These are phyloP conservation scores for Acacia confusa DNA, from an alignment of 306 rosid genomes.

Conservation along the genomic window DNA sequence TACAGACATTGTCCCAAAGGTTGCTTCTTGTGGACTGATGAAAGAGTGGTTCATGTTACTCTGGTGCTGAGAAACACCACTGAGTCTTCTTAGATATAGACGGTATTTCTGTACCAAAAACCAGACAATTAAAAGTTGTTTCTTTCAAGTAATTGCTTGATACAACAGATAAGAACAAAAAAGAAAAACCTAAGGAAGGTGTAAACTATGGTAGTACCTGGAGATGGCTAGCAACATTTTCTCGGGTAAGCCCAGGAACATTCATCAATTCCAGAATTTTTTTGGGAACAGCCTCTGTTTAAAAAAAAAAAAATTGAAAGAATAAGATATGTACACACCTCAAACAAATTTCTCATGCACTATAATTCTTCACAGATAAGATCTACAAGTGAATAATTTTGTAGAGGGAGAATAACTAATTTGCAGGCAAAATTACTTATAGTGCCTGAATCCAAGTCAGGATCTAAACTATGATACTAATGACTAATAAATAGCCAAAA, in stretches of 20 bases:
- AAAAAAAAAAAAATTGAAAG: conserved; percentile 30
- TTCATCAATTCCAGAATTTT: conserved; percentile 96
- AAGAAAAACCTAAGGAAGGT: neutral
- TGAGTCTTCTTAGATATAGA: conserved; percentile 82
- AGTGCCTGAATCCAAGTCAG: neutral
- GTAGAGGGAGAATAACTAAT: neutral
- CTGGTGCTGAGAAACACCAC: conserved; percentile 83
- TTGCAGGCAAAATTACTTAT: conserved; percentile 1
- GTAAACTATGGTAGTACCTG: conserved; percentile 63
- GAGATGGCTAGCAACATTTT: conserved; percentile 98
- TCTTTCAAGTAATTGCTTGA: conserved; percentile 21
- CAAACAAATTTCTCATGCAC: neutral
- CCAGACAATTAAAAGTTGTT: conserved; percentile 11
- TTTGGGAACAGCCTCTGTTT: conserved; percentile 94
- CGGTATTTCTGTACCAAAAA: conserved; percentile 82
- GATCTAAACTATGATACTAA: conserved; percentile 7
- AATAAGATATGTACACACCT: neutral
- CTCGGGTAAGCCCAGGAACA: conserved; percentile 98
- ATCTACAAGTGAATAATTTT: conserved; percentile 4
- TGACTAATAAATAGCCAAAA: neutral
- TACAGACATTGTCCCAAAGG: conserved; percentile 63
- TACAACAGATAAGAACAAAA: conserved; percentile 7
- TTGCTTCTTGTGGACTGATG: conserved; percentile 64
- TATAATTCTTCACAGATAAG: neutral
- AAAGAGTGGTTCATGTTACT: conserved; percentile 61